phyloP scores from a whole-genome alignment of 805 yeast genomes.

The Candida ficus region DNA sequence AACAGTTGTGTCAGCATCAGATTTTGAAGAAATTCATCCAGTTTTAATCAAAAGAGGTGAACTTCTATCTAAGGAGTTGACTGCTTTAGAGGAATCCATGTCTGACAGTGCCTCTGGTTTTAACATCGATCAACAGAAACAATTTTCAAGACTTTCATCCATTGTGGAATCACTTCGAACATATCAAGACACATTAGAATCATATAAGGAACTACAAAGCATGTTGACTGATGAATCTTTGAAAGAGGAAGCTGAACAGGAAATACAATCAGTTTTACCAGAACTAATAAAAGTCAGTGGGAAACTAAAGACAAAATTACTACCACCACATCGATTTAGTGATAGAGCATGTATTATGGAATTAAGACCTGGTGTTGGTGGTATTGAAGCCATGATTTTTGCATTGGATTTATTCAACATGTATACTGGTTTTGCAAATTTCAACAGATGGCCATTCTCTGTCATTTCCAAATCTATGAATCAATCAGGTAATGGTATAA shows the following conservation, averaged over 20 bases:
- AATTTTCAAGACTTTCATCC: slow-evolving; percentile 39
- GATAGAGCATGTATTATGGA: slow-evolving; percentile 79
- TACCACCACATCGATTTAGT: slow-evolving; percentile 74
- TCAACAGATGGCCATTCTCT: slow-evolving; percentile 61
- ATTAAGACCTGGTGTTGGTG: slow-evolving; percentile 94
- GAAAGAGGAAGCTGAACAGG: slow-evolving; percentile 56
- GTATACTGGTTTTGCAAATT: slow-evolving; percentile 70
- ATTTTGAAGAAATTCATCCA: slow-evolving; percentile 34
- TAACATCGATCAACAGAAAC: slow-evolving; percentile 43
- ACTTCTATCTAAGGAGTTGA: slow-evolving; percentile 35
- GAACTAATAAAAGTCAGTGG: slow-evolving; percentile 36
- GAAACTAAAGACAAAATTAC: slow-evolving; percentile 48
- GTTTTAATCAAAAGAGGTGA: slow-evolving; percentile 44
- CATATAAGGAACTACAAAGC: slow-evolving; percentile 36
- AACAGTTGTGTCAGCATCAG: neutral
- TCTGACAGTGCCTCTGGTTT: slow-evolving; percentile 36
- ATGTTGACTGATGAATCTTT: slow-evolving; percentile 44
- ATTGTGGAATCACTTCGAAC: slow-evolving; percentile 38
- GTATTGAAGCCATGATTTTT: slow-evolving; percentile 87
- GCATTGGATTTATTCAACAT: slow-evolving; percentile 73
- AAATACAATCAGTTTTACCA: slow-evolving; percentile 45
- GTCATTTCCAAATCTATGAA: slow-evolving; percentile 53
- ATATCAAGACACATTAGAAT: slow-evolving; percentile 28
- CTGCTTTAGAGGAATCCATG: slow-evolving; percentile 35
- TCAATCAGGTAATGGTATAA: slow-evolving; percentile 59